Conservation (phyloP, 176 grass and related monocot genomes). For the Triticum monococcum region DNA sequence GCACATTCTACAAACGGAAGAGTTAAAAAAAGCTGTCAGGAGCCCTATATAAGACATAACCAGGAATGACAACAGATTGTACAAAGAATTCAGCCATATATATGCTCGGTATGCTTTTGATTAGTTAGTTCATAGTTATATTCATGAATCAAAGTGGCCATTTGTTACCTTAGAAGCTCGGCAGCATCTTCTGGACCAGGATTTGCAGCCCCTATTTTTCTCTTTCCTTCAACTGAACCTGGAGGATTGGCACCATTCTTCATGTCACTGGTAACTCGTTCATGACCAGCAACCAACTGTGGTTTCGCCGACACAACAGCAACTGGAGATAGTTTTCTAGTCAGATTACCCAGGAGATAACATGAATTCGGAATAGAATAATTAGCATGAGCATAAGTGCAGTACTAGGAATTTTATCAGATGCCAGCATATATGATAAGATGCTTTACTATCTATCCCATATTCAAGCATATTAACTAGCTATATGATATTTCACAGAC, state of each 20-base stretch:
- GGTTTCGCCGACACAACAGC: constrained; percentile 79
- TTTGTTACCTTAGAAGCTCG: constrained; percentile 78
- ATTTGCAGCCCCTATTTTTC: constrained; percentile 73
- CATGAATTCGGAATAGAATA: constrained; percentile 10
- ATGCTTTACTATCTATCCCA: not conserved
- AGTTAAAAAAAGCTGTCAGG: not conserved
- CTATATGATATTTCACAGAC: no score
- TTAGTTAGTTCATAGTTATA: not conserved
- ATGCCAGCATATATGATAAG: not conserved
- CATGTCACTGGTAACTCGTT: constrained; percentile 64
- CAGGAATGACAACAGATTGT: not conserved
- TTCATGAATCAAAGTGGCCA: not conserved
- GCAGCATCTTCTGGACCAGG: constrained; percentile 85
- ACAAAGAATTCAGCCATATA: not conserved
- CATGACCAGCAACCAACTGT: constrained; percentile 65
- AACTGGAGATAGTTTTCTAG: constrained; percentile 39
- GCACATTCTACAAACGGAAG: constrained; percentile 56
- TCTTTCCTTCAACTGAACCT: constrained; percentile 52
- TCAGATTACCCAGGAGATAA: constrained; percentile 4
- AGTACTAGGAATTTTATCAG: not conserved
- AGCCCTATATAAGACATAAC: not conserved
- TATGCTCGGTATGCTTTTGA: not conserved
- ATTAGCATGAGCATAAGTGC: not conserved
- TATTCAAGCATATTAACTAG: not conserved
- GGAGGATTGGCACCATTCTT: constrained; percentile 27